Conservation (phyloP, 805 yeast genomes). For the Cyberlindnera euphorbiae region DNA sequence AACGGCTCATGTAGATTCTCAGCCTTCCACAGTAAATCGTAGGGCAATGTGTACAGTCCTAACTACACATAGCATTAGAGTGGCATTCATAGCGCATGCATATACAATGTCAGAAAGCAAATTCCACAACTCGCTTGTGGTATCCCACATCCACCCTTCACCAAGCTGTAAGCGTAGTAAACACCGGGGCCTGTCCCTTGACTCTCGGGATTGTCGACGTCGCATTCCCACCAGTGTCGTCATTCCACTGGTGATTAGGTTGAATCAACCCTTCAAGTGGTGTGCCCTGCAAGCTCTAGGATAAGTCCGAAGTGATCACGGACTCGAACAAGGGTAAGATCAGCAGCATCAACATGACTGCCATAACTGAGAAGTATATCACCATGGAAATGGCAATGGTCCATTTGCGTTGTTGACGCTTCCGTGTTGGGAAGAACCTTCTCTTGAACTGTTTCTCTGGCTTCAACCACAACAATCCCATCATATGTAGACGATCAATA, state of each 20-base stretch:
- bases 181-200: conserved; percentile 30
- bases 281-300: conserved; percentile 19
- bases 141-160: too few relatives aligned
- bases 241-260: conserved; percentile 55
- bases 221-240: conserved; percentile 60
- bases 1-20: too few relatives aligned
- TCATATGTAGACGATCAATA: conserved; percentile 62
- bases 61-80: too few relatives aligned
- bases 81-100: too few relatives aligned
- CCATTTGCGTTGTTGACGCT: conserved; percentile 35
- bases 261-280: conserved; percentile 43
- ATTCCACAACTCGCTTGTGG: too few relatives aligned
- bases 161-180: conserved; percentile 31
- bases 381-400: conserved; percentile 41
- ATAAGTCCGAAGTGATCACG: conserved; percentile 25
- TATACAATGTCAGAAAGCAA: too few relatives aligned
- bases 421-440: conserved; percentile 1
- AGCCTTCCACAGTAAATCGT: too few relatives aligned
- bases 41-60: too few relatives aligned
- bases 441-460: conserved; percentile 42
- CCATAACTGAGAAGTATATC: conserved; percentile 39
- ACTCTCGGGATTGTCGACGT: conserved; percentile 40
- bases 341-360: conserved; percentile 37
- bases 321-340: conserved; percentile 43
- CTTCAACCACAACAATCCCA: conserved; percentile 62